Evolutionary conservation across 2,329 filamentous ascomycete genomes (phyloP).

Genomic region (Ophiostoma angusticollis): DNA sequence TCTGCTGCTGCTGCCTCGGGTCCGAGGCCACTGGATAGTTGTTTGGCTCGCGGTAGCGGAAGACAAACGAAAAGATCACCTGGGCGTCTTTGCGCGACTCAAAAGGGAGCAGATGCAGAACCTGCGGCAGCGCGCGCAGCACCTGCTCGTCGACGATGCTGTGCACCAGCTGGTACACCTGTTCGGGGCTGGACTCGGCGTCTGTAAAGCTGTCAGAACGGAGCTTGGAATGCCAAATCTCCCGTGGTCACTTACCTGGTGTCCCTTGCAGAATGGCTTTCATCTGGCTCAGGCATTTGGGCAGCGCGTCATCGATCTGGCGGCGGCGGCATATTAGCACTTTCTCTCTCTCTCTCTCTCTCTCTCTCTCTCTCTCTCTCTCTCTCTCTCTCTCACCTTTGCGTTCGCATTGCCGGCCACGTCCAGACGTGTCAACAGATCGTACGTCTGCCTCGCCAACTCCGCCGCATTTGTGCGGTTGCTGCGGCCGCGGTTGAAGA

Average conservation of each 20-base stretch:
- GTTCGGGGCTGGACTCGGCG: slow-evolving; percentile 71
- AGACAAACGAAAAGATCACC: slow-evolving; percentile 88
- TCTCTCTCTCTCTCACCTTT: slow-evolving; percentile 6
- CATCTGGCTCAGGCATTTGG: slow-evolving; percentile 78
- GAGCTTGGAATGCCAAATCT: neutral
- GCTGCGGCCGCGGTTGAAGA: slow-evolving; percentile 16
- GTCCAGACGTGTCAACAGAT: slow-evolving; percentile 15
- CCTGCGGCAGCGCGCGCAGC: slow-evolving; percentile 68
- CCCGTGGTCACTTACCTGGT: slow-evolving; percentile 48
- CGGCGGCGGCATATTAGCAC: neutral
- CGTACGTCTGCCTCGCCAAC: slow-evolving; percentile 14
- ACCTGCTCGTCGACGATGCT: slow-evolving; percentile 79
- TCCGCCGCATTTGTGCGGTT: slow-evolving; percentile 16
- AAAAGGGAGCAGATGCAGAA: slow-evolving; percentile 78
- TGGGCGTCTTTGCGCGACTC: slow-evolving; percentile 93
- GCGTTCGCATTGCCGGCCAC: slow-evolving; percentile 2
- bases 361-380: neutral
- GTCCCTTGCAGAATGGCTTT: slow-evolving; percentile 89
- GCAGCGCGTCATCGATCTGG: slow-evolving; percentile 68
- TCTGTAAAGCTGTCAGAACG: slow-evolving; percentile 42
- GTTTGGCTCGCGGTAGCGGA: slow-evolving; percentile 66
- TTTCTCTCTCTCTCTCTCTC: neutral
- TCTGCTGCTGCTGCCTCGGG: neutral
- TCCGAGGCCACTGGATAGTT: slow-evolving; percentile 4
- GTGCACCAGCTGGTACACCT: slow-evolving; percentile 74